These are phyloP conservation scores for Mangifera indica DNA, from an alignment of 345 rosid genomes.

Conservation along the genomic window DNA sequence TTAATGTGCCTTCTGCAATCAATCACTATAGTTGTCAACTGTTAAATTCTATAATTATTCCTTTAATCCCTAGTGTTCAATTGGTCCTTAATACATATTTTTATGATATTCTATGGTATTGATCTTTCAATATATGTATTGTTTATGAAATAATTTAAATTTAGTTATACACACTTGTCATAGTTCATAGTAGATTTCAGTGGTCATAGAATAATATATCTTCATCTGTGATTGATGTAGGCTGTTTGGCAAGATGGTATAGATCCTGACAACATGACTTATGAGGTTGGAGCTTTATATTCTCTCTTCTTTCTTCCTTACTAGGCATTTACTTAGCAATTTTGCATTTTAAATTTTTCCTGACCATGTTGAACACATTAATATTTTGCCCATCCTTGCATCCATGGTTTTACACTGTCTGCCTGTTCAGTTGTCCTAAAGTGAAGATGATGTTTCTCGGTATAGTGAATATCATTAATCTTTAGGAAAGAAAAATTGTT, in stretches of 20 bases:
- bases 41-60: no score
- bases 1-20: no score
- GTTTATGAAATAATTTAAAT: no score
- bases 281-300: constrained; percentile 66
- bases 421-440: background rate
- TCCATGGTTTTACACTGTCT: background rate
- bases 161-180: no score
- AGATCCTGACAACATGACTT: constrained; percentile 94
- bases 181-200: background rate
- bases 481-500: background rate
- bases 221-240: constrained; percentile 34
- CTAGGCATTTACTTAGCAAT: background rate
- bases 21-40: no score
- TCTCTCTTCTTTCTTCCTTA: background rate
- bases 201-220: constrained; percentile 7
- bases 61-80: no score
- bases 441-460: background rate
- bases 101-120: no score
- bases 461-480: background rate
- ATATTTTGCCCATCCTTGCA: background rate
- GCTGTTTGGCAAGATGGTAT: constrained; percentile 84
- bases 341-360: background rate
- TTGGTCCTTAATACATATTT: no score
- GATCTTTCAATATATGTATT: no score
- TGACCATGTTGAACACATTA: background rate